Conservation (phyloP, 208 protist species). For the Spongospora subterranea region DNA sequence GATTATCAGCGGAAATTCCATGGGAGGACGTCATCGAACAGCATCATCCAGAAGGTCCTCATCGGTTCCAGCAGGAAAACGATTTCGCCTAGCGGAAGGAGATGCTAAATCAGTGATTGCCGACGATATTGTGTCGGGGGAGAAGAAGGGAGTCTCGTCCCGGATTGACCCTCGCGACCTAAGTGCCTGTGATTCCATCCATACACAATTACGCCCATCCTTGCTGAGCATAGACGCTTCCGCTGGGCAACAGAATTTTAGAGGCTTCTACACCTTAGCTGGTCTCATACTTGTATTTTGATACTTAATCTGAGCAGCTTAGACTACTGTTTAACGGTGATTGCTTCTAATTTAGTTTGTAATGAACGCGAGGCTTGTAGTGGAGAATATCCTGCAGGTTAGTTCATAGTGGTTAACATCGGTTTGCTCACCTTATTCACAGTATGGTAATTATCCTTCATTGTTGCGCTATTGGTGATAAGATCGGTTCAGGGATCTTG, state of each 20-base stretch:
- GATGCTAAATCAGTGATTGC: background rate
- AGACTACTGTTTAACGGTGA: background rate
- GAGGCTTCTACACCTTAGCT: conserved; percentile 21
- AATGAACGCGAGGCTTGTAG: conserved; percentile 9
- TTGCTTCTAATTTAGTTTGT: background rate
- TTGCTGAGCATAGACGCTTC: conserved; percentile 24
- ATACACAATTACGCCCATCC: conserved; percentile 11
- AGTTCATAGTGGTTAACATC: background rate
- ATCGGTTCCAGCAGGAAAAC: background rate
- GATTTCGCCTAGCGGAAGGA: conserved; percentile 11
- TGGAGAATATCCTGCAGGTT: conserved; percentile 30
- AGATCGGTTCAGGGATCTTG: background rate
- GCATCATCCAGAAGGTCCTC: background rate
- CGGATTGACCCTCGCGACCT: conserved; percentile 45
- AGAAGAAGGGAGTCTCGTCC: background rate
- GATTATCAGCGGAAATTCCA: no score
- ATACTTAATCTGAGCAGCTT: background rate
- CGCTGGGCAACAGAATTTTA: conserved; percentile 5
- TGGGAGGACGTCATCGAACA: background rate
- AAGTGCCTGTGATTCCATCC: background rate
- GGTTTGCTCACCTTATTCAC: background rate
- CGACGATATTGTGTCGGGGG: background rate
- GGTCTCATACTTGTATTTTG: background rate
- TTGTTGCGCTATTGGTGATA: background rate
- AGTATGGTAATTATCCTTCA: background rate